Conservation (phyloP, 2,329 filamentous ascomycete species). For the Cladosporium sp. region DNA sequence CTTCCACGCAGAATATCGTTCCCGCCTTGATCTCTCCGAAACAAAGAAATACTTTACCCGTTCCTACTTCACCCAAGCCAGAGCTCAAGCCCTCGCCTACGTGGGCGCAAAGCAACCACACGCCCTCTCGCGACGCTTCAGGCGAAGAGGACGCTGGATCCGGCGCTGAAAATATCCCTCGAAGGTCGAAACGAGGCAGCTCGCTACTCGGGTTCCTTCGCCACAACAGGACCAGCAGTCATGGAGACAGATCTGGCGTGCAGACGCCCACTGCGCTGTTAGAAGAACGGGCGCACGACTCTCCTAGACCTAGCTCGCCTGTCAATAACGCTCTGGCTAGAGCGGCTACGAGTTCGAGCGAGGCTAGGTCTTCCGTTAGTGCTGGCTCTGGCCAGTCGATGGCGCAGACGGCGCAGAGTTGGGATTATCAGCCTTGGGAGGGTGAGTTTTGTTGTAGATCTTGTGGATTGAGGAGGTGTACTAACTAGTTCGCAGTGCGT, state of each 20-base stretch:
- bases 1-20: not conserved
- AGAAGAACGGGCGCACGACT: not conserved
- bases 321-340: not conserved
- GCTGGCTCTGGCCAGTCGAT: constrained; percentile 1
- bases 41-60: not conserved
- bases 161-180: constrained; percentile 21
- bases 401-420: not conserved
- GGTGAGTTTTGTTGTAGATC: not conserved
- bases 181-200: constrained; percentile 20
- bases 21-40: not conserved
- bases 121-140: constrained; percentile 20
- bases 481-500: constrained; percentile 1
- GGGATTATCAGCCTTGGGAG: constrained; percentile 11
- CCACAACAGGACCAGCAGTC: constrained; percentile 15
- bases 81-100: constrained; percentile 4
- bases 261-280: not conserved
- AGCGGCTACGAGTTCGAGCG: constrained; percentile 2
- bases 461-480: not conserved
- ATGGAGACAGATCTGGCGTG: constrained; percentile 2
- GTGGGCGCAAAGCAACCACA: constrained; percentile 16
- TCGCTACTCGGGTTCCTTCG: constrained; percentile 27
- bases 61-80: not conserved
- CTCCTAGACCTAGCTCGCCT: not conserved
- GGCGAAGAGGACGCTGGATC: constrained; percentile 23
- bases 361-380: constrained; percentile 10